These are phyloP conservation scores for Aspergillus vadensis DNA, from an alignment of 2,329 filamentous ascomycete species.

Conservation along the genomic window DNA sequence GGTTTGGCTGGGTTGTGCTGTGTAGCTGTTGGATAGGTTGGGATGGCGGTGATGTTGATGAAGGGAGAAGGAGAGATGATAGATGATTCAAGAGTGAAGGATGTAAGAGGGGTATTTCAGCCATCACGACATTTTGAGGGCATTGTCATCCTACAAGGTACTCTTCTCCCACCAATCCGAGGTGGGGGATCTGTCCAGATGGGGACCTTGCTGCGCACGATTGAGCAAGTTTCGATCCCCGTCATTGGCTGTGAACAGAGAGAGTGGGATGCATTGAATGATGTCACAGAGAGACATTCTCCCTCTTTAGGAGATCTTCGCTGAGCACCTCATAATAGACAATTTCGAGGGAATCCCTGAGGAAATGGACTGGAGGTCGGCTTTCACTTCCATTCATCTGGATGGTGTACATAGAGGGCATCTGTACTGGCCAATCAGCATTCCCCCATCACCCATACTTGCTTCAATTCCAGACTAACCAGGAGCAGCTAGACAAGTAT, in stretches of 20 bases:
- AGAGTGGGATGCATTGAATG: neutral
- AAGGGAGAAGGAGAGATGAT: neutral
- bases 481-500: neutral
- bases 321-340: too few relatives aligned
- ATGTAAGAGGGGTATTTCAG: neutral
- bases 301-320: neutral
- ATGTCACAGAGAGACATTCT: neutral
- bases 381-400: neutral
- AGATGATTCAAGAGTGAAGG: neutral
- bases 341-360: neutral
- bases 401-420: neutral
- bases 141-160: constrained; percentile 10
- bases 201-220: constrained; percentile 13
- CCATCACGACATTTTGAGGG: neutral
- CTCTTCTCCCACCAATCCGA: constrained; percentile 4
- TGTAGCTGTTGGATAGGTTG: neutral
- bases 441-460: neutral
- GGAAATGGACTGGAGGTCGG: neutral
- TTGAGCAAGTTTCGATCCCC: constrained; percentile 12
- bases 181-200: neutral
- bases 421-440: neutral
- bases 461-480: neutral
- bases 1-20: neutral
- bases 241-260: neutral
- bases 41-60: neutral